phyloP scores from a whole-genome alignment of 257 asterid genomes.

The Solanum chaucha region DNA sequence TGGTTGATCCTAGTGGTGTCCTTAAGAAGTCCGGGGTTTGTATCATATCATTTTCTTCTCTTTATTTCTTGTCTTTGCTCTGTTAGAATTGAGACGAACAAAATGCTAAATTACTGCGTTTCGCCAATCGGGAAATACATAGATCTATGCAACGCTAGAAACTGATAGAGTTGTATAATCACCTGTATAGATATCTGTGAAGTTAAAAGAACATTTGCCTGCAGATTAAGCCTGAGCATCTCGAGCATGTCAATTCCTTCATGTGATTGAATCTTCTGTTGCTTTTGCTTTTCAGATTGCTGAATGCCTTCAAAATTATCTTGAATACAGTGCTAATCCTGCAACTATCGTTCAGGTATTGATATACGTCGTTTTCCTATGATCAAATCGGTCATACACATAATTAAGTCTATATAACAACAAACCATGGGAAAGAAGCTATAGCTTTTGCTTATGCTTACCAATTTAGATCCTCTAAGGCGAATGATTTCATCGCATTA shows the following conservation, averaged over 20 bases:
- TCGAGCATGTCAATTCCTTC: neutral
- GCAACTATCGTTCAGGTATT: conserved; percentile 47
- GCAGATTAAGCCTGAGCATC: neutral
- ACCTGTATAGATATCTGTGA: neutral
- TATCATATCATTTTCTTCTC: neutral
- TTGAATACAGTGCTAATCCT: conserved; percentile 43
- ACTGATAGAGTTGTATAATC: neutral
- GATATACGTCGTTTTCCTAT: neutral
- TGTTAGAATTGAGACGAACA: neutral
- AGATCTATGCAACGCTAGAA: neutral
- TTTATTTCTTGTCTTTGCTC: neutral
- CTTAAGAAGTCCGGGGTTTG: conserved; percentile 58
- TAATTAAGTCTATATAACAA: neutral
- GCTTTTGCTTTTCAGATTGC: conserved; percentile 28
- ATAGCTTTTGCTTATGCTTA: neutral
- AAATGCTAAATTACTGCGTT: neutral
- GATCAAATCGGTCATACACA: neutral
- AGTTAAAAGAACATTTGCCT: neutral
- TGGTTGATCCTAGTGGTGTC: conserved; percentile 52
- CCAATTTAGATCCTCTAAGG: neutral
- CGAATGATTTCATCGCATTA: neutral
- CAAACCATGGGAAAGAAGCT: neutral
- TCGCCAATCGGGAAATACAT: neutral
- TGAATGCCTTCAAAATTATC: conserved; percentile 34
- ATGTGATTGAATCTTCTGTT: neutral